phyloP scores from a whole-genome alignment of 2,329 filamentous ascomycete species.

The Cylindrodendrum hubeiense region DNA sequence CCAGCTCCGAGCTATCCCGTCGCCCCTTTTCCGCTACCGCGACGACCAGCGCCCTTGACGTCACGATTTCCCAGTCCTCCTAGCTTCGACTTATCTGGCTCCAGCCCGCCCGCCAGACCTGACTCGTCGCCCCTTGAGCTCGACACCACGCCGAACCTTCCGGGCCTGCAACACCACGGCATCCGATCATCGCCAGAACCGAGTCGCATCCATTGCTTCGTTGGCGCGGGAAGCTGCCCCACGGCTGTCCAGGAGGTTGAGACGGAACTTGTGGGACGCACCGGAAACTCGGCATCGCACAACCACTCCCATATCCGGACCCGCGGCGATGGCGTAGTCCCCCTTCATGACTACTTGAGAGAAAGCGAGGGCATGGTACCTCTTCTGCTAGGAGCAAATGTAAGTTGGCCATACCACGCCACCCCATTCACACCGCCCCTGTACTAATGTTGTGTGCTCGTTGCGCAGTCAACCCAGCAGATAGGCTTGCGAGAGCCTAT shows the following conservation, averaged over 20 bases:
- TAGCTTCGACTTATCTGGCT: constrained; percentile 22
- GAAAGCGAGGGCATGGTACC: constrained; percentile 45
- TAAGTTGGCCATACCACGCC: constrained; percentile 40
- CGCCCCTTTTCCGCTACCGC: constrained; percentile 11
- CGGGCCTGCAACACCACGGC: constrained; percentile 5
- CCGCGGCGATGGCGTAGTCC: constrained; percentile 44
- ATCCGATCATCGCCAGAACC: constrained; percentile 5
- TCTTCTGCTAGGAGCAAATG: constrained; percentile 39
- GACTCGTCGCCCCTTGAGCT: constrained; percentile 21
- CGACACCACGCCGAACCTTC: constrained; percentile 37
- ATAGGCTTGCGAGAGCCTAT: constrained; percentile 40
- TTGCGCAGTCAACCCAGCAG: constrained; percentile 39
- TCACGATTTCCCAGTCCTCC: constrained; percentile 31
- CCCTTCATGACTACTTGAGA: constrained; percentile 32
- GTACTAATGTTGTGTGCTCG: constrained; percentile 33
- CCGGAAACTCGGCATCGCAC: constrained; percentile 38
- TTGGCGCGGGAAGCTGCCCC: neutral
- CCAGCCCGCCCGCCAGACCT: constrained; percentile 7
- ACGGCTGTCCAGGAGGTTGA: constrained; percentile 21
- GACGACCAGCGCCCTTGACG: constrained; percentile 36
- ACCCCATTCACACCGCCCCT: constrained; percentile 38
- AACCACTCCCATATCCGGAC: constrained; percentile 25
- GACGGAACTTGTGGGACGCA: constrained; percentile 27
- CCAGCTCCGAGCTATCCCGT: constrained; percentile 2
- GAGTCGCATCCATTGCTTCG: constrained; percentile 18